A percentile compares a stretch with the other conserved stretches of the same genome.
phyloP scores from a whole-genome alignment of 768 basidiomycete genomes.

The Dendrothele bispora region DNA sequence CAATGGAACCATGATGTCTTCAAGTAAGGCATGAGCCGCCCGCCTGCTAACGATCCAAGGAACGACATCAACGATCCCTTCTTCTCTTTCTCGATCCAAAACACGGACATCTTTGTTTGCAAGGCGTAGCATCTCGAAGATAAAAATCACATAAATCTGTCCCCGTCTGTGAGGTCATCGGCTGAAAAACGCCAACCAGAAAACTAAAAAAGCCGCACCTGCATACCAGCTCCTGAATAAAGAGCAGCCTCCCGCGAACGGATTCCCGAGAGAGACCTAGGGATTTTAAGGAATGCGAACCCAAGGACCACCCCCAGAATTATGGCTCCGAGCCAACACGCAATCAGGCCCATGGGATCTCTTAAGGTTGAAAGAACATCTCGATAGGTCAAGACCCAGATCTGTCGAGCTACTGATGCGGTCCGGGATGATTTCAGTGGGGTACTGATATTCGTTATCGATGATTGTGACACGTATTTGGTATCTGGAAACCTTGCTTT shows the following conservation, averaged over 20 bases:
- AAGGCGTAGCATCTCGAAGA: slow-evolving; percentile 12
- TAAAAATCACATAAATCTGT: slow-evolving; percentile 9
- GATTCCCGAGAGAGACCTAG: slow-evolving; percentile 23
- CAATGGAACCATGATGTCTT: slow-evolving; percentile 11
- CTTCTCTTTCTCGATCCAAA: slow-evolving; percentile 45
- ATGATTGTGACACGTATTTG: too few relatives aligned
- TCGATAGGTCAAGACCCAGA: slow-evolving; percentile 4
- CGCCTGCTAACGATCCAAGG: slow-evolving; percentile 31
- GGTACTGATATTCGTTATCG: not conserved
- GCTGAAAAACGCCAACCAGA: not conserved
- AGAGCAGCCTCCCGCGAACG: slow-evolving; percentile 26
- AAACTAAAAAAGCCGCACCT: slow-evolving; percentile 1
- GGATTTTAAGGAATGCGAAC: slow-evolving; percentile 34
- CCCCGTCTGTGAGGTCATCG: not conserved
- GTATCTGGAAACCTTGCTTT: slow-evolving; percentile 1
- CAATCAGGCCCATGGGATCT: slow-evolving; percentile 9
- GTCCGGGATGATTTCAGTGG: not conserved
- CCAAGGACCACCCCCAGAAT: slow-evolving; percentile 25
- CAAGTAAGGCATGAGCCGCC: slow-evolving; percentile 5
- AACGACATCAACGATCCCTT: slow-evolving; percentile 23
- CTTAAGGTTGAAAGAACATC: slow-evolving; percentile 6
- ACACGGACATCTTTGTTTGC: slow-evolving; percentile 31
- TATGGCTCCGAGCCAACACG: slow-evolving; percentile 10
- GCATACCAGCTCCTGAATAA: slow-evolving; percentile 12
- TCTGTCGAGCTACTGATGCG: slow-evolving; percentile 6